Percentiles rank a stretch among this genome's conserved stretches.
phyloP scores from a whole-genome alignment of 768 basidiomycete genomes.

The Naganishia onofrii region DNA sequence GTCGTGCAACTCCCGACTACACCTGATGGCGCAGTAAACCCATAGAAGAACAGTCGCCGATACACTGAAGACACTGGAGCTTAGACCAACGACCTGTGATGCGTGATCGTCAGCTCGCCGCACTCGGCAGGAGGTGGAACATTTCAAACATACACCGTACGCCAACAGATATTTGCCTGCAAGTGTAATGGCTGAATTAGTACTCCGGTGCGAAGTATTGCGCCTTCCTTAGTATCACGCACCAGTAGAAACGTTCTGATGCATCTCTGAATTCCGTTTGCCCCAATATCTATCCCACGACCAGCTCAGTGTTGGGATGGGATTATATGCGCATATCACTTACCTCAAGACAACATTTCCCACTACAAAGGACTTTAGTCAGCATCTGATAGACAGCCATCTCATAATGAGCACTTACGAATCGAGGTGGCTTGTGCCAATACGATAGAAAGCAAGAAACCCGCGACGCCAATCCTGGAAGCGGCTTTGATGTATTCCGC shows the following conservation, averaged over 20 bases:
- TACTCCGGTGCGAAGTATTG: no score
- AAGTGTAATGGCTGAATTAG: neutral
- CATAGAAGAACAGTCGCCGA: slow-evolving; percentile 66
- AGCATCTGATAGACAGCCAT: slow-evolving; percentile 53
- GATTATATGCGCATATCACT: neutral
- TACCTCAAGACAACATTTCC: slow-evolving; percentile 18
- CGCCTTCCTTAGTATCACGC: no score
- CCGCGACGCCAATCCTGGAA: slow-evolving; percentile 66
- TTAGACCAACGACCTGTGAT: slow-evolving; percentile 60
- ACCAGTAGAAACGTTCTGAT: slow-evolving; percentile 19
- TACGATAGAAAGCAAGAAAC: slow-evolving; percentile 61
- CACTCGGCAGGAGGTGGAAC: neutral
- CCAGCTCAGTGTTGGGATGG: neutral
- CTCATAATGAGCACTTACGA: slow-evolving; percentile 31
- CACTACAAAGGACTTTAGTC: slow-evolving; percentile 14
- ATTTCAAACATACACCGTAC: slow-evolving; percentile 14
- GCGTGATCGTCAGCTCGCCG: no score
- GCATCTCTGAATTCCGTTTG: slow-evolving; percentile 21
- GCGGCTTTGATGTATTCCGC: slow-evolving; percentile 73
- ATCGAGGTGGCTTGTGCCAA: slow-evolving; percentile 64
- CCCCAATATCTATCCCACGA: slow-evolving; percentile 29
- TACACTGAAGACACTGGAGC: slow-evolving; percentile 60
- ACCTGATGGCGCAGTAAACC: slow-evolving; percentile 72
- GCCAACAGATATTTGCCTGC: slow-evolving; percentile 11
- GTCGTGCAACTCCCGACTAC: slow-evolving; percentile 74